Evolutionary conservation across 192 early-diverging fungal genomes (phyloP).

Genomic region (Coemansia sp.): DNA sequence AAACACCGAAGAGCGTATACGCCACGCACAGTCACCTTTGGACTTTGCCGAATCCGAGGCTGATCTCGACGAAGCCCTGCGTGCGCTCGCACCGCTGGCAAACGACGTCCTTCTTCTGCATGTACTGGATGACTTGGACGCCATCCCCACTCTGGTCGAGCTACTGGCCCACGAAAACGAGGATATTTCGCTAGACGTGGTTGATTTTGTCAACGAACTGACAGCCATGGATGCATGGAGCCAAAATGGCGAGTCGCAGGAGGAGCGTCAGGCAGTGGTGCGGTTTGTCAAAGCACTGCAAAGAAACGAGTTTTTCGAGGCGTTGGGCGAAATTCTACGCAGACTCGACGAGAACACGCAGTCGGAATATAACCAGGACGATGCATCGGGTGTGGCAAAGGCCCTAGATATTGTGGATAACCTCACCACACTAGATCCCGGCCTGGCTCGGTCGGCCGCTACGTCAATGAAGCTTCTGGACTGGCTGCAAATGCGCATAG

Average conservation of each 20-base stretch:
- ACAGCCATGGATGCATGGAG: slow-evolving; percentile 86
- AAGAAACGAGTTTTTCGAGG: slow-evolving; percentile 66
- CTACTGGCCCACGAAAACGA: slow-evolving; percentile 91
- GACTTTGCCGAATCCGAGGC: slow-evolving; percentile 94
- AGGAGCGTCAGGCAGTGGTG: slow-evolving; percentile 59
- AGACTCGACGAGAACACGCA: slow-evolving; percentile 70
- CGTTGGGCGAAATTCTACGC: slow-evolving; percentile 77
- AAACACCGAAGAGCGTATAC: slow-evolving; percentile 85
- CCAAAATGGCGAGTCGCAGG: slow-evolving; percentile 60
- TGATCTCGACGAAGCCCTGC: slow-evolving; percentile 89
- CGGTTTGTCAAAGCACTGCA: slow-evolving; percentile 69
- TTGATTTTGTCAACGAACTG: slow-evolving; percentile 87
- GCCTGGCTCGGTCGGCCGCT: slow-evolving; percentile 65
- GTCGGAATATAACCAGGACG: slow-evolving; percentile 59
- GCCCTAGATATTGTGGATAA: slow-evolving; percentile 86
- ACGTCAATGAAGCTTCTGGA: slow-evolving; percentile 64
- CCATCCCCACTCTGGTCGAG: slow-evolving; percentile 64
- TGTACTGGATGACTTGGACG: slow-evolving; percentile 68
- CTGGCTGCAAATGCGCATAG: slow-evolving; percentile 73
- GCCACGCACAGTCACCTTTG: slow-evolving; percentile 60
- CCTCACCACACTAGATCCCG: slow-evolving; percentile 71
- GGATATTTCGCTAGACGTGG: slow-evolving; percentile 83
- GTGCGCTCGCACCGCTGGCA: slow-evolving; percentile 70
- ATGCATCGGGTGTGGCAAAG: slow-evolving; percentile 84
- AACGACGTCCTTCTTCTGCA: slow-evolving; percentile 76